Conservation (phyloP, 1,284 basidiomycete species). For the Sanghuangporus weigelae region DNA sequence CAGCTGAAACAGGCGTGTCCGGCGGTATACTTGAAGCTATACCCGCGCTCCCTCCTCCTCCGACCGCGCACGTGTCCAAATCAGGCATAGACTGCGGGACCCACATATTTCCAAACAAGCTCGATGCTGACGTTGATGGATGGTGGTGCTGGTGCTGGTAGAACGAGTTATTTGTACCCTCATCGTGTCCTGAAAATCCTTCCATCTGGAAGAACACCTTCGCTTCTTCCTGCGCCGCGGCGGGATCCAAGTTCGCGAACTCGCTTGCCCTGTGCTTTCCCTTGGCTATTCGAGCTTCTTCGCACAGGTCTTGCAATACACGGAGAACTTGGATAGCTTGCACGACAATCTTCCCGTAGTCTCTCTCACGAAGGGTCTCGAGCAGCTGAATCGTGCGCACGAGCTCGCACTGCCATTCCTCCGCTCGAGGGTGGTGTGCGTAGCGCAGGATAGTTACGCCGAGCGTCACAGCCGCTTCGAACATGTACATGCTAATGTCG, state of each 20-base stretch:
- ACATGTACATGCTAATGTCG: slow-evolving; percentile 26
- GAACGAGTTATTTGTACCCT: not conserved
- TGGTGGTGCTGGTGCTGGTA: too few species aligned
- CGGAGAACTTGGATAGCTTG: slow-evolving; percentile 7
- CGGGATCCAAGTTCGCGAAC: not conserved
- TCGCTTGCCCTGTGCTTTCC: not conserved
- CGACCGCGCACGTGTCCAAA: not conserved
- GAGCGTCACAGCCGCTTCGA: slow-evolving; percentile 29
- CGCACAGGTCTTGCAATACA: slow-evolving; percentile 1
- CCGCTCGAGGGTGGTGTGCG: not conserved
- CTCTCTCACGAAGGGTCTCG: not conserved
- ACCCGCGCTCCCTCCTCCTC: not conserved
- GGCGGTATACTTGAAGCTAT: not conserved
- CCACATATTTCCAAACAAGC: not conserved
- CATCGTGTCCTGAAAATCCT: not conserved
- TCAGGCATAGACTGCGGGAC: not conserved
- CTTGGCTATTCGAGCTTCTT: not conserved
- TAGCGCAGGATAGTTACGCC: slow-evolving; percentile 4
- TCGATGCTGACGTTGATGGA: not conserved
- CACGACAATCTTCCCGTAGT: slow-evolving; percentile 10
- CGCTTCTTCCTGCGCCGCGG: not conserved
- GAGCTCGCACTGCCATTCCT: slow-evolving; percentile 7
- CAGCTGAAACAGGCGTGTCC: not conserved
- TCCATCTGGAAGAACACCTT: not conserved
- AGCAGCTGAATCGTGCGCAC: slow-evolving; percentile 3